Evolutionary conservation across 306 rosid genomes (phyloP).

Genomic region (Fragaria iinumae): DNA sequence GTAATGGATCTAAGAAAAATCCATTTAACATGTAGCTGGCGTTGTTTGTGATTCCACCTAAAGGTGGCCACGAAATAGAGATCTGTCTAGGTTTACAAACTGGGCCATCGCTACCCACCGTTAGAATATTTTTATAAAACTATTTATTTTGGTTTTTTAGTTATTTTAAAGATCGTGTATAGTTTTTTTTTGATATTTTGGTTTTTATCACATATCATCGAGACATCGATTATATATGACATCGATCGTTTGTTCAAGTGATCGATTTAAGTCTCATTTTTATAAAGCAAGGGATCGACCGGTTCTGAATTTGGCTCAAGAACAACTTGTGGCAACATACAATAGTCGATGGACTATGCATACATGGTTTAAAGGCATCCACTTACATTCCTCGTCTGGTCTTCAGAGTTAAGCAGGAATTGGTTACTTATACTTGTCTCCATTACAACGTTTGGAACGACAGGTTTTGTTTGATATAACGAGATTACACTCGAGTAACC

Average conservation of each 20-base stretch:
- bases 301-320: too few relatives aligned
- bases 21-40: neutral
- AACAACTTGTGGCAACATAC: neutral
- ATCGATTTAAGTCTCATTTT: too few relatives aligned
- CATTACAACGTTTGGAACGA: neutral
- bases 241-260: too few relatives aligned
- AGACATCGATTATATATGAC: too few relatives aligned
- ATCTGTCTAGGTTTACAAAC: neutral
- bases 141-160: too few relatives aligned
- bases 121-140: too few relatives aligned
- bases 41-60: neutral
- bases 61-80: neutral
- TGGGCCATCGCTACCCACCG: too few relatives aligned
- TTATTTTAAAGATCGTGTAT: too few relatives aligned
- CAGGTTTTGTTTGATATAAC: neutral
- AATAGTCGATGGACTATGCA: neutral
- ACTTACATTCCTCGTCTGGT: neutral
- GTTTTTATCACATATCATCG: too few relatives aligned
- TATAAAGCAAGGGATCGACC: too few relatives aligned
- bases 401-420: neutral
- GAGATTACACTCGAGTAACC: neutral
- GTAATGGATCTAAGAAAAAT: neutral
- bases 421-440: neutral
- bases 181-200: too few relatives aligned
- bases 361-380: neutral